Evolutionary conservation across 2,329 filamentous ascomycete genomes (phyloP).

Genomic region (Triangularia verruculosa): DNA sequence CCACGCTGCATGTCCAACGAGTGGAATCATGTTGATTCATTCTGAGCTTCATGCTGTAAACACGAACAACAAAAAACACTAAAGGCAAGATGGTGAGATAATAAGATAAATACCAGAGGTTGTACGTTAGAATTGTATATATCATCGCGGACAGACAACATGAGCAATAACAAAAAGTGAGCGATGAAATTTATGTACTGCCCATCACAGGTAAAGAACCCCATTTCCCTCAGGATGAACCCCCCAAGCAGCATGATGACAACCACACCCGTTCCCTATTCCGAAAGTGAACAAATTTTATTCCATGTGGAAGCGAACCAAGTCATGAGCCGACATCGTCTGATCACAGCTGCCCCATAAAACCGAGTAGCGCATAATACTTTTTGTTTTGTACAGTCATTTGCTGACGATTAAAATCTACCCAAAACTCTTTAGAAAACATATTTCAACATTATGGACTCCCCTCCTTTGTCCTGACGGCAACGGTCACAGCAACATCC

Average conservation of each 20-base stretch:
- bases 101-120: background rate
- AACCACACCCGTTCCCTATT: background rate
- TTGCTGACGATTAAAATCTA: background rate
- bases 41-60: background rate
- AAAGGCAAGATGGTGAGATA: background rate
- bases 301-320: background rate
- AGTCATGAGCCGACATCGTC: background rate
- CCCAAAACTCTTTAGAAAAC: background rate
- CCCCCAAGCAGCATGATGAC: background rate
- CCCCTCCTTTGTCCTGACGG: background rate
- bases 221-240: background rate
- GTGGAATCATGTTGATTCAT: background rate
- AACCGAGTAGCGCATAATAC: background rate
- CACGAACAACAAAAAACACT: background rate
- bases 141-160: background rate
- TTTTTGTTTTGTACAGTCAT: background rate
- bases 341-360: background rate
- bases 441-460: background rate
- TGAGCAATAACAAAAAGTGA: background rate
- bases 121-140: background rate
- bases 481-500: background rate
- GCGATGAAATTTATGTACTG: too few relatives aligned
- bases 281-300: background rate
- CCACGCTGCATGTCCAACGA: background rate
- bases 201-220: background rate